Evolutionary conservation across 768 basidiomycete species (phyloP).

Genomic region (Lactarius tabidus): DNA sequence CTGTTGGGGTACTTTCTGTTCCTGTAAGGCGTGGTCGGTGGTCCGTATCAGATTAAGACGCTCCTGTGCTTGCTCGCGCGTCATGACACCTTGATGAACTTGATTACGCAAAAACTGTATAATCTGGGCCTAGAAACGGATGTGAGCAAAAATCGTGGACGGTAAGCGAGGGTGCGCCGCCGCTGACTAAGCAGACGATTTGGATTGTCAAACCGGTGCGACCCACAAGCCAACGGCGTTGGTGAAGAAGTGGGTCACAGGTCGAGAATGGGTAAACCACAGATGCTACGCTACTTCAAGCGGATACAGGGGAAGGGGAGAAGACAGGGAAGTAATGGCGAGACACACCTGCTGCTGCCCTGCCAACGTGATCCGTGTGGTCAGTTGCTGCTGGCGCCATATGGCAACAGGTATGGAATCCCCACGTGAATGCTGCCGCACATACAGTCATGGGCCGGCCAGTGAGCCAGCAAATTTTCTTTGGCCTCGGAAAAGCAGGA

Average conservation of each 20-base stretch:
- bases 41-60: conserved; percentile 4
- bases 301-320: neutral
- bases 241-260: conserved; percentile 9
- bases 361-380: neutral
- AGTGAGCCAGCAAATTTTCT: no score
- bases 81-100: conserved; percentile 6
- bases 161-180: neutral
- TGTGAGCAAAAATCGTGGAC: neutral
- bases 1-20: conserved; percentile 9
- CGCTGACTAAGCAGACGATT: conserved; percentile 21
- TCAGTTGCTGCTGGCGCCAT: no score
- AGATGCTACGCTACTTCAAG: neutral
- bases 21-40: neutral
- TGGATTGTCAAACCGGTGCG: conserved; percentile 14
- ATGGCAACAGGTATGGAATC: conserved; percentile 11
- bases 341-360: conserved; percentile 16
- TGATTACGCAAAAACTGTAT: neutral
- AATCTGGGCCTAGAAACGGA: neutral
- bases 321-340: neutral
- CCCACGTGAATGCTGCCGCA: conserved; percentile 18
- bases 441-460: no score
- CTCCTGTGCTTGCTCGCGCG: conserved; percentile 10
- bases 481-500: no score
- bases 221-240: conserved; percentile 11
- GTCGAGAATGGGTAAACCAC: neutral